Evolutionary conservation across 352 stramenopile genomes (phyloP).

Genomic region (Halophytophthora polymorphica): DNA sequence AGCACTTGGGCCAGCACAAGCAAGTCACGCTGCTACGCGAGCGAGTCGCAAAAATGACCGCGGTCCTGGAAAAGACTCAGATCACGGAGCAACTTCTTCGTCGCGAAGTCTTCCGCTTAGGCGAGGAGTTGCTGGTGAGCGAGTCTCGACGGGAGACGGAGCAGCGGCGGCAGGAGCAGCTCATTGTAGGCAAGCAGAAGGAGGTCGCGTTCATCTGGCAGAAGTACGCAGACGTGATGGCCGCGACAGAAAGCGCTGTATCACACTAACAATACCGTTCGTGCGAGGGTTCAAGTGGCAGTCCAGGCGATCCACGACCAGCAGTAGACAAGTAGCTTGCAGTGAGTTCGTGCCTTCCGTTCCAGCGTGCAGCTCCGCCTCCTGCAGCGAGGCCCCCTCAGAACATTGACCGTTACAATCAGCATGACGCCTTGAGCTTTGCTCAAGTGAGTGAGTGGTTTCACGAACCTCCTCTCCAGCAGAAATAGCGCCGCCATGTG

Average conservation of each 20-base stretch:
- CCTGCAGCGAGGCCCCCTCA: too few species aligned
- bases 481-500: neutral
- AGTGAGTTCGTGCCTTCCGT: too few species aligned
- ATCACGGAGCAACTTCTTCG: conserved; percentile 43
- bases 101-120: conserved; percentile 48
- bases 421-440: too few species aligned
- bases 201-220: conserved; percentile 72
- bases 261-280: neutral
- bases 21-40: conserved; percentile 20
- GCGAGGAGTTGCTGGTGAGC: conserved; percentile 59
- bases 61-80: conserved; percentile 34
- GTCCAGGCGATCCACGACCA: neutral
- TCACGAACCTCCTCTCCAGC: neutral
- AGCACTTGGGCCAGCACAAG: conserved; percentile 38
- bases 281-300: neutral
- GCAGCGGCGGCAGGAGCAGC: conserved; percentile 42
- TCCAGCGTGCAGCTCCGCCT: too few species aligned
- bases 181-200: conserved; percentile 53
- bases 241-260: conserved; percentile 8
- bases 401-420: too few species aligned
- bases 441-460: too few species aligned
- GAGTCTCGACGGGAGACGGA: conserved; percentile 57
- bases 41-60: conserved; percentile 20
- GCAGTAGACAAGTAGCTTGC: conserved; percentile 10
- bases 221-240: conserved; percentile 53